phyloP scores from a whole-genome alignment of 805 yeast genomes.

The Yamadazyma olivae region DNA sequence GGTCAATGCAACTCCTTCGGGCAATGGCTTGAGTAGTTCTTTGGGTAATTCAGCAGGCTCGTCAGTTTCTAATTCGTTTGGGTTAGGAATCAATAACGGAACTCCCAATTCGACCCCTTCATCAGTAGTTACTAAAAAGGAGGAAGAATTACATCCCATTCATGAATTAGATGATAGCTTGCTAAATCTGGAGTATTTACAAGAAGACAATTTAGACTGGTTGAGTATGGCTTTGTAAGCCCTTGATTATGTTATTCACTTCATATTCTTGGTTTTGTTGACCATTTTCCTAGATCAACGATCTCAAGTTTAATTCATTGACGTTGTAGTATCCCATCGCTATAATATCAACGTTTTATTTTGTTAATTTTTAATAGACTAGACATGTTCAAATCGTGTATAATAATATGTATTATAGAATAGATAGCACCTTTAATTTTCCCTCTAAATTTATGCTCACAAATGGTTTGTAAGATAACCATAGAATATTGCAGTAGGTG shows the following conservation, averaged over 20 bases:
- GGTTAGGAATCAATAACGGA: constrained; percentile 6
- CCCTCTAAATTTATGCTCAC: too few species aligned
- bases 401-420: not conserved
- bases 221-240: constrained; percentile 24
- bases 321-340: too few species aligned
- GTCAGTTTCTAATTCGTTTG: constrained; percentile 6
- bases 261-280: too few species aligned
- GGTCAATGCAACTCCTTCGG: not conserved
- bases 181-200: constrained; percentile 13
- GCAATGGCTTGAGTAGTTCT: not conserved
- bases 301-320: too few species aligned
- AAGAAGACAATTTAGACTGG: constrained; percentile 25
- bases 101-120: constrained; percentile 9
- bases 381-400: too few species aligned
- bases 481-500: constrained; percentile 80
- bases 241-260: too few species aligned
- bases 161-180: constrained; percentile 13
- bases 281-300: too few species aligned
- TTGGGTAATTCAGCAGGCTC: not conserved
- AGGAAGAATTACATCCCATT: constrained; percentile 12
- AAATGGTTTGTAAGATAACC: constrained; percentile 27
- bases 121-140: constrained; percentile 5
- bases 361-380: too few species aligned
- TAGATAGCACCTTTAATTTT: too few species aligned
- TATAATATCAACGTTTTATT: too few species aligned